phyloP scores from a whole-genome alignment of 345 rosid genomes.

The Raphanus sativus region DNA sequence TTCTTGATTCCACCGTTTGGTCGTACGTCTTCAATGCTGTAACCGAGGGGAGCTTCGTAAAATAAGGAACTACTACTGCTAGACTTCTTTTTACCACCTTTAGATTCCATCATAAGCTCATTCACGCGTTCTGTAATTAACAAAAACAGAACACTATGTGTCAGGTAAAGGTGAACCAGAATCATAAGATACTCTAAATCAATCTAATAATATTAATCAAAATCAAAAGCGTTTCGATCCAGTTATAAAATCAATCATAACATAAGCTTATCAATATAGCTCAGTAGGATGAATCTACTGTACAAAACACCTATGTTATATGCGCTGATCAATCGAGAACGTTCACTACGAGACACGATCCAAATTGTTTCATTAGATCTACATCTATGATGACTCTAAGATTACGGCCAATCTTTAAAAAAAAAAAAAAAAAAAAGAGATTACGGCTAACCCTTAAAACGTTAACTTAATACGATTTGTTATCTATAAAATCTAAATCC shows the following conservation, averaged over 20 bases:
- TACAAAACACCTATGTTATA: too few species aligned
- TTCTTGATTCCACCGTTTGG: constrained; percentile 99
- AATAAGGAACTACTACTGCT: constrained; percentile 68
- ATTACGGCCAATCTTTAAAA: neutral
- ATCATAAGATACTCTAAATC: neutral
- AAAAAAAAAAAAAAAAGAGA: too few species aligned
- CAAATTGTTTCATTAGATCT: neutral
- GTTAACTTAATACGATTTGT: neutral
- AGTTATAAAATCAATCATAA: too few species aligned
- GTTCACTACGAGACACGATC: neutral
- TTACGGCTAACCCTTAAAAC: neutral
- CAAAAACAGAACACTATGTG: neutral
- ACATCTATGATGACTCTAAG: neutral
- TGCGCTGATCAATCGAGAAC: too few species aligned
- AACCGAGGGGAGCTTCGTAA: constrained; percentile 98
- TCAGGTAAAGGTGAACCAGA: neutral
- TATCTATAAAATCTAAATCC: neutral
- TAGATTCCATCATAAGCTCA: constrained; percentile 87
- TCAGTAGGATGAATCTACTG: too few species aligned
- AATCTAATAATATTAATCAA: too few species aligned
- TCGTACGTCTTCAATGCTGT: constrained; percentile 96
- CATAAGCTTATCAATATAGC: too few species aligned
- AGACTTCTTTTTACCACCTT: constrained; percentile 89
- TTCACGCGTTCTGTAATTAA: constrained; percentile 49
- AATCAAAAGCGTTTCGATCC: too few species aligned